These are phyloP conservation scores for Scenedesmus sp. DNA, from an alignment of 163 green algal species.

Conservation along the genomic window DNA sequence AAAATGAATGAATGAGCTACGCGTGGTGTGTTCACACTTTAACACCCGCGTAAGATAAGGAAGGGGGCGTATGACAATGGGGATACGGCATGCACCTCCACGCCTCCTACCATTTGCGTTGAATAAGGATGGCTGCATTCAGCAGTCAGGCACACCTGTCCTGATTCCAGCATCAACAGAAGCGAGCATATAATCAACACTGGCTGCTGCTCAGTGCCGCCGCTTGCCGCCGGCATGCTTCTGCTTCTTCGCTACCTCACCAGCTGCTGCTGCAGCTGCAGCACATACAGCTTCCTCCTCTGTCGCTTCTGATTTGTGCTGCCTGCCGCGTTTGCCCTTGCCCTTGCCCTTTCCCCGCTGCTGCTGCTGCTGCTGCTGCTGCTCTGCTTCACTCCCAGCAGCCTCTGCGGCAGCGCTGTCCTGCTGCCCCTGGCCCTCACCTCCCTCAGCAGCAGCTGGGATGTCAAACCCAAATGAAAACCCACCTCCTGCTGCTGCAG, in stretches of 20 bases:
- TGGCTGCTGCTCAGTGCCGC: not conserved
- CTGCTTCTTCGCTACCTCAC: not conserved
- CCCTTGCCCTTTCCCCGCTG: not conserved
- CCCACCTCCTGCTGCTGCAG: not conserved
- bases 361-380: constrained; percentile 14
- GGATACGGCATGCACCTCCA: too few relatives aligned
- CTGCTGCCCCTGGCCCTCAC: too few relatives aligned
- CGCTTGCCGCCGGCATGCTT: not conserved
- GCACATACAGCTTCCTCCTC: not conserved
- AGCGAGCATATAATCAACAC: too few relatives aligned
- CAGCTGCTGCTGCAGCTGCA: not conserved
- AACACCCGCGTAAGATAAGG: too few relatives aligned
- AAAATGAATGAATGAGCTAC: too few relatives aligned
- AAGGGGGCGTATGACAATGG: too few relatives aligned
- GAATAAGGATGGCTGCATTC: too few relatives aligned
- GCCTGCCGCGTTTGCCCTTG: not conserved
- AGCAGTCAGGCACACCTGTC: too few relatives aligned
- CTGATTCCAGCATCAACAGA: too few relatives aligned
- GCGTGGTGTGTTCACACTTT: too few relatives aligned
- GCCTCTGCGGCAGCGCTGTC: not conserved
- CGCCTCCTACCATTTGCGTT: too few relatives aligned
- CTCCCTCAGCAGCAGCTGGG: not conserved
- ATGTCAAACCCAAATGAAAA: constrained; percentile 42
- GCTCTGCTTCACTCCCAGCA: not conserved
- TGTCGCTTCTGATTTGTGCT: not conserved